A percentile compares a stretch with the other conserved stretches of the same genome.
These are phyloP conservation scores for Boletus hoseneyae DNA, from an alignment of 1,284 basidiomycete genomes.

Conservation along the genomic window DNA sequence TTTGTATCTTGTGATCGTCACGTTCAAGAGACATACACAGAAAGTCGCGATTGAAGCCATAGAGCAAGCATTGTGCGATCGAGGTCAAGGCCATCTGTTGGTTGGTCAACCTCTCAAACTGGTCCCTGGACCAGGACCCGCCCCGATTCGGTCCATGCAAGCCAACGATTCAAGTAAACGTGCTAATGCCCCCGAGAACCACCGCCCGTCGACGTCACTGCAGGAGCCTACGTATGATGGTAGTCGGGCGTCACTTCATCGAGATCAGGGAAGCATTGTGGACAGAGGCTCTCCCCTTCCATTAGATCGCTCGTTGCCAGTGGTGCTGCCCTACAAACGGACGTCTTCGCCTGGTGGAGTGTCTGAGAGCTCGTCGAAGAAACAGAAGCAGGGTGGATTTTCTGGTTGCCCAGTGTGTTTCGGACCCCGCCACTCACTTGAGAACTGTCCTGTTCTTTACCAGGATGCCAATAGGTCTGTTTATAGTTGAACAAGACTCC, in stretches of 20 bases:
- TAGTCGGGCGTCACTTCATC: not conserved
- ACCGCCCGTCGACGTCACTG: not conserved
- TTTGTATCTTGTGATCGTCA: not conserved
- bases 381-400: conserved; percentile 29
- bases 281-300: not conserved
- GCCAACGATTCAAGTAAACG: conserved; percentile 1
- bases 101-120: conserved; percentile 60
- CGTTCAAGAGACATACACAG: conserved; percentile 34
- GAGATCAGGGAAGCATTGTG: conserved; percentile 3
- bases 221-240: not conserved
- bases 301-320: not conserved
- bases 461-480: conserved; percentile 50
- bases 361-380: conserved; percentile 35
- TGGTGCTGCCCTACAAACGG: conserved; percentile 37
- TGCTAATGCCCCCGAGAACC: not conserved
- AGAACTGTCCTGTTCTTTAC: conserved; percentile 50
- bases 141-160: not conserved
- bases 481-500: not conserved
- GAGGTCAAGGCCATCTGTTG: conserved; percentile 54
- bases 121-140: conserved; percentile 27
- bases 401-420: conserved; percentile 46
- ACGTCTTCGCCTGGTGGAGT: conserved; percentile 30
- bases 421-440: conserved; percentile 42
- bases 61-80: conserved; percentile 53
- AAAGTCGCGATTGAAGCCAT: conserved; percentile 61